A percentile compares a stretch with the other conserved stretches of the same genome.
Evolutionary conservation across 2,329 filamentous ascomycete species (phyloP).

Genomic region (Colletotrichum euphorbiae): DNA sequence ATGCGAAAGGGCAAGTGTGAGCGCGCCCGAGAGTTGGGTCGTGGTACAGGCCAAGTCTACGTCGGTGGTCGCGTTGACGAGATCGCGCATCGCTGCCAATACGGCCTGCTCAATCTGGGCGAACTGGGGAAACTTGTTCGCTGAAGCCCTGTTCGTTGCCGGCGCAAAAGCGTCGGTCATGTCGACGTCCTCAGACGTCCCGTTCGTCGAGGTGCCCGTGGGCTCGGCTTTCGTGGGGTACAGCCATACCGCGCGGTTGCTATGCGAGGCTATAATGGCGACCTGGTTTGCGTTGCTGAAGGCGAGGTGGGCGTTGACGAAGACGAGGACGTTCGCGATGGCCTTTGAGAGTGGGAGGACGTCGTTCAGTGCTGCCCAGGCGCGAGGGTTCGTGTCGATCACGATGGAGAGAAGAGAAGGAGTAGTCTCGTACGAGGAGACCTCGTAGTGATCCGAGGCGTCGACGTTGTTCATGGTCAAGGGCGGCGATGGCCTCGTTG

Average conservation of each 20-base stretch:
- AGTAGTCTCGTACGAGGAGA: conserved; percentile 63
- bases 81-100: conserved; percentile 76
- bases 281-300: conserved; percentile 95
- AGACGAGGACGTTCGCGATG: conserved; percentile 90
- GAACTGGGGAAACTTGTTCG: conserved; percentile 96
- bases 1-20: conserved; percentile 89
- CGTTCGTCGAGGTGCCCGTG: conserved; percentile 29
- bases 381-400: conserved; percentile 95
- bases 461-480: conserved; percentile 66
- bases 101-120: conserved; percentile 87
- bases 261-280: conserved; percentile 90
- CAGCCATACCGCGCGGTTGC: conserved; percentile 87
- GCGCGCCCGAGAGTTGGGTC: conserved; percentile 89
- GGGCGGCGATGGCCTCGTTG: conserved; percentile 30
- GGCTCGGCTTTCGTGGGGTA: conserved; percentile 71
- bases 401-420: conserved; percentile 91
- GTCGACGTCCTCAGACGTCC: conserved; percentile 64
- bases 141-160: conserved; percentile 56
- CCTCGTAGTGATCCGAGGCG: conserved; percentile 71
- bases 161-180: conserved; percentile 63
- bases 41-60: conserved; percentile 78
- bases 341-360: conserved; percentile 85
- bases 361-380: conserved; percentile 83
- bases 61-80: conserved; percentile 76
- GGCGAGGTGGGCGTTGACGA: conserved; percentile 95